Evolutionary conservation across 306 rosid genomes (phyloP).

Genomic region (Cucurbita maxima): DNA sequence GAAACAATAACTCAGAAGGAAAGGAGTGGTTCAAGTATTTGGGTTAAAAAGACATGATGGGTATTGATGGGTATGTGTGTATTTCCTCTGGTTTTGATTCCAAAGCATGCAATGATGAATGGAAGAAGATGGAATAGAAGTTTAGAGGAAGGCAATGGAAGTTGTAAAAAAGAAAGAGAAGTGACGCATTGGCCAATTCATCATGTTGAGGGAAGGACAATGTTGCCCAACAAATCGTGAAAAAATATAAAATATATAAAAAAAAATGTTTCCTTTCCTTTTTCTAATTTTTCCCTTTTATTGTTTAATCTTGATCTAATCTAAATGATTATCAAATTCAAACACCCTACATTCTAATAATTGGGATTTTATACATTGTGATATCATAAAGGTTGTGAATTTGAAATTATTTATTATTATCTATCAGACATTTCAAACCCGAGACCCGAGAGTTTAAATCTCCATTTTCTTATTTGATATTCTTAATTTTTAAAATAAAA

Average conservation of each 20-base stretch:
- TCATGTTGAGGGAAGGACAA: constrained; percentile 7
- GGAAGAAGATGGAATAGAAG: constrained; percentile 9
- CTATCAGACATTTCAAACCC: no score
- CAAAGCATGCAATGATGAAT: constrained; percentile 28
- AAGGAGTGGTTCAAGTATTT: not conserved
- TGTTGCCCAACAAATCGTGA: constrained; percentile 6
- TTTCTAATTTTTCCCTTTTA: no score
- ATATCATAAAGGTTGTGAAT: no score
- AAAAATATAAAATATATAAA: not conserved
- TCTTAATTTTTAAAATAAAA: no score
- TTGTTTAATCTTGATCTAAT: no score
- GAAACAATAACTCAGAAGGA: constrained; percentile 12
- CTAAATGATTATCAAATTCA: no score
- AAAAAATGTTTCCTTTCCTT: no score
- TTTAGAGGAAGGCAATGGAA: not conserved
- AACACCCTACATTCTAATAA: no score
- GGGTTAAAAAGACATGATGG: not conserved
- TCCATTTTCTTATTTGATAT: no score
- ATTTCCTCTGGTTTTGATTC: constrained; percentile 15
- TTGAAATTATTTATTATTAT: no score
- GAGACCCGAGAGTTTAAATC: no score
- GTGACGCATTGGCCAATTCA: constrained; percentile 7
- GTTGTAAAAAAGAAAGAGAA: constrained; percentile 4
- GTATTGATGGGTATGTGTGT: not conserved
- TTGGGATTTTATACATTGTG: no score